These are phyloP conservation scores for Cinnamomum micranthum DNA, from an alignment of 164 flowering plant genomes.

Conservation along the genomic window DNA sequence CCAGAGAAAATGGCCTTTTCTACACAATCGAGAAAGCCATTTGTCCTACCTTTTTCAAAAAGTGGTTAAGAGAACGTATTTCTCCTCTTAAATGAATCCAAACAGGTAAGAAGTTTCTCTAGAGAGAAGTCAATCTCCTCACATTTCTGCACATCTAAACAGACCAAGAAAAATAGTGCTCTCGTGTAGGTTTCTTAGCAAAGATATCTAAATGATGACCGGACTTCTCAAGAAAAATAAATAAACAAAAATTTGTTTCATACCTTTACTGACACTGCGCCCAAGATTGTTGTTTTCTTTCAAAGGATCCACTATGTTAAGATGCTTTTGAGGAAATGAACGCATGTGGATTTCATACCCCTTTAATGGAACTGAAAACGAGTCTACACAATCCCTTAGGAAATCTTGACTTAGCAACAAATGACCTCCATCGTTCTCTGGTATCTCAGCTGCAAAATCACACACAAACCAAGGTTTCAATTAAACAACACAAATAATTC, in stretches of 20 bases:
- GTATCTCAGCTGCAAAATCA: conserved; percentile 54
- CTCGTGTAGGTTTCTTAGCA: no score
- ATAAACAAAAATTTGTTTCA: background rate
- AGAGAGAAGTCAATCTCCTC: no score
- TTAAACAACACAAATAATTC: conserved; percentile 4
- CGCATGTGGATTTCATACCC: conserved; percentile 38
- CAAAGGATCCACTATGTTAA: conserved; percentile 85
- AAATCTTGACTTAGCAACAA: conserved; percentile 66
- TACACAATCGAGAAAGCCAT: no score
- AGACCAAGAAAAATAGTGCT: no score
- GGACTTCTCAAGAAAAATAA: conserved; percentile 3
- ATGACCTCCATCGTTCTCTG: conserved; percentile 48
- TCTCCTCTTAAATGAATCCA: no score
- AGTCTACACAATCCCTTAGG: conserved; percentile 47
- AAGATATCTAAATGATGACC: background rate
- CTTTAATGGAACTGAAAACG: conserved; percentile 56
- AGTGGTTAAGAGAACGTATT: no score
- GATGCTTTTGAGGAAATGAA: conserved; percentile 58
- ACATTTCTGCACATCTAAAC: no score
- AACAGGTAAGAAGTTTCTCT: no score
- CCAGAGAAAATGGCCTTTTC: no score
- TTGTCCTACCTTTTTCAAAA: no score
- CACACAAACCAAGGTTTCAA: conserved; percentile 9
- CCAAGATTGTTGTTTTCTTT: conserved; percentile 84
- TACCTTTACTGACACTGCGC: conserved; percentile 87